Base-by-base conservation (phyloP, 495 filamentous ascomycete genomes). In the Daldinia caldariorum region DNA sequence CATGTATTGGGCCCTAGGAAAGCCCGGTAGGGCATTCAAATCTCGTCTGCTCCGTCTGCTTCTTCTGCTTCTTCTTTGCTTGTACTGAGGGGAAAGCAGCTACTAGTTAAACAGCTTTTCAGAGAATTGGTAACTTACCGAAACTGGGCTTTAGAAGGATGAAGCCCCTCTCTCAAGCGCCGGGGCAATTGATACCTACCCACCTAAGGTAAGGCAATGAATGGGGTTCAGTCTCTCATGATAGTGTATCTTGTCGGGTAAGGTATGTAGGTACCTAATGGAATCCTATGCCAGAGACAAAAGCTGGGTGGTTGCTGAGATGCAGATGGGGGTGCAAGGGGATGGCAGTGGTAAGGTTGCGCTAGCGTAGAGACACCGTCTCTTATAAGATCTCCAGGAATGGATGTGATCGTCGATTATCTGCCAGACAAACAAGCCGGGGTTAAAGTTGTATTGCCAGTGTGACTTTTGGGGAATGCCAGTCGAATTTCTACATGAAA, bases 41-140 rank as follows among this genome's bases (percentile, higher is more conserved):
- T 51, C 34, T 37, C 26, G 22, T 34, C 18, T 56, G 0, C n/a
- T 69, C 61, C 26, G 8, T 12, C 47, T 77, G 79, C 78, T 79
- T 78, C 76, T 80, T 12, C 47, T 77, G 79, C 78, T 79, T 78
- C 76, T 80, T 80, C 78, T 71, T 59, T 80, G 78, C 75, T 70
- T 77, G 71, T 79, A 82, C 80, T 80, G 77, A 76, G 34, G 34
- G 39, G 39, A 32, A 69, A 78, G 26, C 26, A 26, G 26, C 26
- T 26, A 3, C 26, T 26, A 70, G 53, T 32, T 56, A 63, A 47
- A 59, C 18, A 69, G 51, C 66, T 41, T 54, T 39, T 39, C 54
- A 55, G 50, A 50, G 32, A 57, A 60, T 38, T 47, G 7, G 9
- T 35, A 35, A 72, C 35, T 61, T 61, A 9, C 56, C 49, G 50